Evolutionary conservation across 1,139 yeast genomes (phyloP), one percentile per base, ranked within the genome.

Genomic region (Lodderomyces oxycetoniae): DNA sequence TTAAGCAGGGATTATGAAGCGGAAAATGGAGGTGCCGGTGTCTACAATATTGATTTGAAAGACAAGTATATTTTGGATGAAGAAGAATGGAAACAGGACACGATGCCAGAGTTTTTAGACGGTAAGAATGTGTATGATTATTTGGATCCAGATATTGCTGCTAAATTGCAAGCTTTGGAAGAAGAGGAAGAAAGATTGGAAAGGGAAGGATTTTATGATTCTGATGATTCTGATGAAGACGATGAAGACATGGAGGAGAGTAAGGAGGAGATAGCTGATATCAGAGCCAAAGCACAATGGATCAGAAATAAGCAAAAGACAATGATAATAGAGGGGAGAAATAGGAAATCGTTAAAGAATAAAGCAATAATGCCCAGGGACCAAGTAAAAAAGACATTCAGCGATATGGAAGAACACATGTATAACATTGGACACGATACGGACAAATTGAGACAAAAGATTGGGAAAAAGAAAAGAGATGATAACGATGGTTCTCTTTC

Each of bases 1-100:
- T 72, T 91, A 53, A 88, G 95, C 28, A 77, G 86, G 54, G 98
- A 91, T 54, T 70, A 88, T 44, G 98, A 91, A 65, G 82, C 74
- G 31, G 96, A 85, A 59, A 87, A 91, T 51, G 98, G 98, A 55
- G 98, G 98, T 57, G 96, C 98, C 20, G 98, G 98, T 72, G 98
- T 91, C 26, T 91, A 68, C 71, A 91, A 88, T 66, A 78, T 91
- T 53, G 87, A 93, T 67, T 73, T 89, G 66, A 86, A 88, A 63
- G 97, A 89, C 52, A 83, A 82, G 51, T 91, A 91, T 63, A 52
- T 91, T 42, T 71, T 91, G 48, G 98, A 91, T 48, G 93, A 93
- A 55, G 97, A 89, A 31, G 94, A 86, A 43, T 91, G 99, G 99
- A 91, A 91, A 75, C 77, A 87, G 46, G 99, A 91, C 59, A 74